Base-by-base conservation (phyloP, 345 rosid species). In the Cardiospermum halicacabum region DNA sequence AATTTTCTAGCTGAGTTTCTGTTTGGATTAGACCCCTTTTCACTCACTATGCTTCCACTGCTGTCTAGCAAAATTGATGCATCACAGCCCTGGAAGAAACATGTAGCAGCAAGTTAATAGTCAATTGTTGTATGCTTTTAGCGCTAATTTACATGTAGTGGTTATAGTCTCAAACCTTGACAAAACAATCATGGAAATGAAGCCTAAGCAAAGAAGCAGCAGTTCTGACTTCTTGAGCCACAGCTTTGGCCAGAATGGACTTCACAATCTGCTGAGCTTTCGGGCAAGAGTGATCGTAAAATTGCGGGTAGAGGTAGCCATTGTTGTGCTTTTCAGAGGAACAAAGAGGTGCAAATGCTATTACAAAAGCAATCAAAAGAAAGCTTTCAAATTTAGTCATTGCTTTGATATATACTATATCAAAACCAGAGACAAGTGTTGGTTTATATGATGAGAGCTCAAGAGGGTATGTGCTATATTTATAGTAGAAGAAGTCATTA, bases 121-220 rank as follows among this genome's bases (percentile, higher is more conserved):
- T n/a, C n/a, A 18, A 32, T 24, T 16, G 12, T n/a, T 15, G 1
- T 12, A 34, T 34, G 39, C 10, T 34, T 34, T 34, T 34, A 34
- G 8, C 10, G 10, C 39, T 34, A 34, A n/a, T n/a, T n/a, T n/a
- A n/a, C n/a, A n/a, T n/a, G n/a, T n/a, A n/a, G n/a, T n/a, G n/a
- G n/a, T n/a, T n/a, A n/a, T n/a, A n/a, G n/a, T n/a, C n/a, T n/a
- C 36, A 66, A 48, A 91, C 96, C 82, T 84, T 79, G 74, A 87
- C 96, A 65, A 92, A 92, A 58, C 98, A 89, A 76, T 89, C 98
- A 53, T 85, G 96, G 79, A 92, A 92, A 68, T 81, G 89, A 59
- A 89, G 84, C 77, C 98, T 80, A 30, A 92, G 53, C 55, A 92
- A 65, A 24, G 92, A 89, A 76, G 96, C 96, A 68, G 82, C 96